phyloP scores from a whole-genome alignment of 495 filamentous ascomycete genomes.

The Bombardia bombarda region DNA sequence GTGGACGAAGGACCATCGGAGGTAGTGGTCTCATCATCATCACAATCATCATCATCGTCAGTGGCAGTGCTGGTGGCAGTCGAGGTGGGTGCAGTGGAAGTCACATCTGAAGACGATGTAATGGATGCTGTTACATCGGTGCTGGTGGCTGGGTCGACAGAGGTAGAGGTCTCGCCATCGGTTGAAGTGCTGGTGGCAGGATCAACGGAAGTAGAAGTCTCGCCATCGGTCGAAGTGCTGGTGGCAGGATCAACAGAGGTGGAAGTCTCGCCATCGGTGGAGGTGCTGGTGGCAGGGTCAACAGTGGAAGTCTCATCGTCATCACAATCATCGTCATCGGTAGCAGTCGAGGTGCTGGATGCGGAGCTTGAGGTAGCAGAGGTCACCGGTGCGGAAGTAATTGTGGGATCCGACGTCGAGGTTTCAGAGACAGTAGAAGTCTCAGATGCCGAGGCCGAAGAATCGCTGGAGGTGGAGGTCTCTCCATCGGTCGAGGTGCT shows the following conservation, averaged over 20 bases:
- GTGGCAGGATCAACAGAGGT: background rate
- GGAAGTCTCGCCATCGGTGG: background rate
- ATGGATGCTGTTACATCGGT: no score
- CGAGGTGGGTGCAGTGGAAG: conserved; percentile 2
- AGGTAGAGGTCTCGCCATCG: no score
- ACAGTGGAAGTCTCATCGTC: no score
- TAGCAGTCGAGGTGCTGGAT: conserved; percentile 7
- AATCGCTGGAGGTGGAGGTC: no score
- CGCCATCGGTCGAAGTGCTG: background rate
- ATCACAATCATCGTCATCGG: background rate
- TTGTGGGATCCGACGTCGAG: no score
- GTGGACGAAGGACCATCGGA: background rate
- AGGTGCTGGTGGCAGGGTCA: conserved; percentile 12
- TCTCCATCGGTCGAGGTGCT: background rate
- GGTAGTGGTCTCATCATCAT: background rate
- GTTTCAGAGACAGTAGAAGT: no score
- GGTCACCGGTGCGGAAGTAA: conserved; percentile 8
- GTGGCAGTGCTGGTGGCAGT: conserved; percentile 11
- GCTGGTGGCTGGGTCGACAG: no score
- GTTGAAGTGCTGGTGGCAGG: background rate
- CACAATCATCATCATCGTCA: background rate
- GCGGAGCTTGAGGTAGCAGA: conserved; percentile 6
- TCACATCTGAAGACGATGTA: conserved; percentile 7
- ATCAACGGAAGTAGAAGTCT: background rate
- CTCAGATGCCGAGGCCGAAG: no score